Percentiles rank a stretch among this genome's conserved stretches.
Conservation (phyloP, 768 basidiomycete species). For the Boletus sensibilis region DNA sequence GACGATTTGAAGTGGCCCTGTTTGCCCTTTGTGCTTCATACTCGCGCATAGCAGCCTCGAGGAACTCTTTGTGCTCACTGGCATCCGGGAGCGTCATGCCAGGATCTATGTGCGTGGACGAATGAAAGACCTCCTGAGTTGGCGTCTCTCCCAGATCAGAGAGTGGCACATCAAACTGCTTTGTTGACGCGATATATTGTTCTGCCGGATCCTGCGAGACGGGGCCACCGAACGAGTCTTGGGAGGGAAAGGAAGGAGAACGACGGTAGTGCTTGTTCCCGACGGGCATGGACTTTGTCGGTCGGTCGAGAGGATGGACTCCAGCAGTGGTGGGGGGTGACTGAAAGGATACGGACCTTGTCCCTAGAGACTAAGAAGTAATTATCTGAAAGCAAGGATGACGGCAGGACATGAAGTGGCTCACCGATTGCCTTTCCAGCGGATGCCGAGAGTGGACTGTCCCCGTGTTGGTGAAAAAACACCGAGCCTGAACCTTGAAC, state of each 20-base stretch:
- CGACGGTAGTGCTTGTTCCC: conserved; percentile 26
- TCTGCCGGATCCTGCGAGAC: conserved; percentile 48
- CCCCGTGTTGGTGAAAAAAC: conserved; percentile 22
- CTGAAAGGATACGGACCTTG: conserved; percentile 37
- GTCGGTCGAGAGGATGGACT: conserved; percentile 14
- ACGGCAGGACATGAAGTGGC: conserved; percentile 25
- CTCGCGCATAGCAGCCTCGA: conserved; percentile 24
- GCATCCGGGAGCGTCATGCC: conserved; percentile 52
- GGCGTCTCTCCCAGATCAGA: conserved; percentile 47
- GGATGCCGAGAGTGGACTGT: conserved; percentile 28
- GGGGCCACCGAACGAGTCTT: conserved; percentile 63
- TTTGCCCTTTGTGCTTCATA: conserved; percentile 26
- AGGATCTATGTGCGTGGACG: conserved; percentile 43
- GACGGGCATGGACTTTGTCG: conserved; percentile 24
- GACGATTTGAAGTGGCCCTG: conserved; percentile 8
- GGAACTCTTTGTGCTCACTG: conserved; percentile 29
- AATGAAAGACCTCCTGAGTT: conserved; percentile 26
- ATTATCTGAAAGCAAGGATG: conserved; percentile 21
- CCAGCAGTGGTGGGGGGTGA: conserved; percentile 25
- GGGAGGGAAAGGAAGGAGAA: conserved; percentile 43
- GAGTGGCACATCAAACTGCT: conserved; percentile 57
- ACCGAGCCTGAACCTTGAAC: conserved; percentile 30
- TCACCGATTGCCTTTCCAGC: conserved; percentile 33
- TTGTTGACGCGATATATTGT: conserved; percentile 44
- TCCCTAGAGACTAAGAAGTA: conserved; percentile 28